These are phyloP conservation scores for Neofusicoccum cordaticola DNA, from an alignment of 2,329 filamentous ascomycete genomes.

Conservation along the genomic window DNA sequence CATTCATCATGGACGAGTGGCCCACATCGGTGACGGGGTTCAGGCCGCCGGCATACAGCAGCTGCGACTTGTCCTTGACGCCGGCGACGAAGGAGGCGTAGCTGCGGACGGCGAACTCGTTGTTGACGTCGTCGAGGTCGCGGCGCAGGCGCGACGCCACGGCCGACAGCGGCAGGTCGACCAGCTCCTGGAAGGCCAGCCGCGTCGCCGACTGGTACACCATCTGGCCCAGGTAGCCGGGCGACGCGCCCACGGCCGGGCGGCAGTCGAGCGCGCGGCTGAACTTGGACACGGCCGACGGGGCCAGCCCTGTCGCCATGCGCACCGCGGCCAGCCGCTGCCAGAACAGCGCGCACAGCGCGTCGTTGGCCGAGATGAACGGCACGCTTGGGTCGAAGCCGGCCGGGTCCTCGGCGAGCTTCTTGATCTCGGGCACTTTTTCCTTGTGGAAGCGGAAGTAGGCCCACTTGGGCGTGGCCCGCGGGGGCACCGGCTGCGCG, in stretches of 20 bases:
- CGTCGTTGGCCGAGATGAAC: constrained; percentile 31
- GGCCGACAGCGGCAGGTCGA: constrained; percentile 20
- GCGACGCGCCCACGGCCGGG: constrained; percentile 24
- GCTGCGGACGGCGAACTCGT: constrained; percentile 26
- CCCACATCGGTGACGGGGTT: constrained; percentile 19
- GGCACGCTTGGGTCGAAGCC: constrained; percentile 23
- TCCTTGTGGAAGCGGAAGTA: constrained; percentile 25
- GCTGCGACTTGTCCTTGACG: constrained; percentile 25
- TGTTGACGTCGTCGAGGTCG: constrained; percentile 26
- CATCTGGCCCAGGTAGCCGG: constrained; percentile 30
- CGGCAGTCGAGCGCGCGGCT: constrained; percentile 30
- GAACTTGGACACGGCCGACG: constrained; percentile 25
- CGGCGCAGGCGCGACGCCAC: constrained; percentile 23
- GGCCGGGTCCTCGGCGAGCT: constrained; percentile 20
- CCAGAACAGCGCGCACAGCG: constrained; percentile 36
- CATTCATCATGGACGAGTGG: constrained; percentile 22
- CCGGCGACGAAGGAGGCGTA: constrained; percentile 30
- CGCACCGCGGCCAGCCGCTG: constrained; percentile 29
- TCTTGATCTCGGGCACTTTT: constrained; percentile 19
- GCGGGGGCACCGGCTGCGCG: constrained; percentile 12
- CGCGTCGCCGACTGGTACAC: constrained; percentile 24
- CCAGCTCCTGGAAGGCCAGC: constrained; percentile 25
- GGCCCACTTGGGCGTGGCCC: constrained; percentile 19
- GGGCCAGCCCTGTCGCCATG: constrained; percentile 17
- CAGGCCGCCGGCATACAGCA: constrained; percentile 26